These are phyloP conservation scores for Aspergillus persii DNA, from an alignment of 2,329 filamentous ascomycete genomes.

Conservation along the genomic window DNA sequence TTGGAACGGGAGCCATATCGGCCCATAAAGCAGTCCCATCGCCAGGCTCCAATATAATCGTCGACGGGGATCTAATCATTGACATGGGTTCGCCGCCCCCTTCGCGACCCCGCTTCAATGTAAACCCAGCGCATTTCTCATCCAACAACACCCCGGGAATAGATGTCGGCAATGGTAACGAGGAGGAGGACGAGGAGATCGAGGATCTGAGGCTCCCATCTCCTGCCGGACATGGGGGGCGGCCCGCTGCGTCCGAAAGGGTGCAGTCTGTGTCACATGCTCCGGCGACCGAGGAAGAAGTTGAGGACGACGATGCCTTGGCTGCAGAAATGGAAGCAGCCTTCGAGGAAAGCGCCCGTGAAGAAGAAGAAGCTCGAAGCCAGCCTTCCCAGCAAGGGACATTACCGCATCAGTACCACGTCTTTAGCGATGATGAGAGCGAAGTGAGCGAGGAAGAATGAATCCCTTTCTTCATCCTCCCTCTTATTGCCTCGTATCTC, in stretches of 20 bases:
- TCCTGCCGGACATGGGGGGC: constrained; percentile 28
- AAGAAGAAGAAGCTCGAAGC: constrained; percentile 42
- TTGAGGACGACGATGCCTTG: constrained; percentile 51
- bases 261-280: constrained; percentile 18
- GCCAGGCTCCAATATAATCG: constrained; percentile 44
- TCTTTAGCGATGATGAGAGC: constrained; percentile 56
- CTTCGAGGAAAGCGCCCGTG: constrained; percentile 44
- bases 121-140: constrained; percentile 43
- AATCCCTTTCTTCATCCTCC: constrained; percentile 10
- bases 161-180: constrained; percentile 33
- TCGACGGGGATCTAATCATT: constrained; percentile 48
- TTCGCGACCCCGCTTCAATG: constrained; percentile 35
- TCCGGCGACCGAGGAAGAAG: constrained; percentile 27
- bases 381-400: constrained; percentile 28
- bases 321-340: constrained; percentile 59
- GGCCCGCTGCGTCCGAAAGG: constrained; percentile 12
- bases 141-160: constrained; percentile 41
- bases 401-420: constrained; percentile 30
- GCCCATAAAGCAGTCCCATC: constrained; percentile 34
- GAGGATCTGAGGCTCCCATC: constrained; percentile 39
- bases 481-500: neutral
- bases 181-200: constrained; percentile 39
- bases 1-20: constrained; percentile 27
- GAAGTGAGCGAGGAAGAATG: constrained; percentile 67
- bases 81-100: constrained; percentile 49